Percentiles rank a stretch among this genome's conserved stretches.
These are phyloP conservation scores for Sporothrix brunneoviolacea DNA, from an alignment of 2,329 filamentous ascomycete genomes.

Conservation along the genomic window DNA sequence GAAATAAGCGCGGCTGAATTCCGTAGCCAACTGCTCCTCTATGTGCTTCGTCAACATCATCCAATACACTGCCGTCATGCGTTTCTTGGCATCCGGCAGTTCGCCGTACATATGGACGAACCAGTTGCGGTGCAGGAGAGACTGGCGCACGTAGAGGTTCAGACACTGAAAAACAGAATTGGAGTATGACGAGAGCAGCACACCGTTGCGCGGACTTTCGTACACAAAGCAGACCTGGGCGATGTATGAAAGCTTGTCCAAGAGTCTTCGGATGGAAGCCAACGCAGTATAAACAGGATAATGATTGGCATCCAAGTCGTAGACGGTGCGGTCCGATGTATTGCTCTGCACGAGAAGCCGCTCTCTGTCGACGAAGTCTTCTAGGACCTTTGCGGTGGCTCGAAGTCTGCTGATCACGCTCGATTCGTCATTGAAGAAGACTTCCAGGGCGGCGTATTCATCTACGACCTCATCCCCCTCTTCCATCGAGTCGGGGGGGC, in stretches of 20 bases:
- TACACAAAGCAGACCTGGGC: not conserved
- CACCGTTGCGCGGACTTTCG: no score
- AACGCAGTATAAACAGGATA: not conserved
- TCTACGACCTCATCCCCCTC: no score
- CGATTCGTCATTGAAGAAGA: not conserved
- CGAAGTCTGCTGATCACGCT: not conserved
- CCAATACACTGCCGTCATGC: conserved; percentile 6
- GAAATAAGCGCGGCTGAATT: not conserved
- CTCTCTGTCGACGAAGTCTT: not conserved
- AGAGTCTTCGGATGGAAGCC: not conserved
- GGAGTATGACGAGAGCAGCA: not conserved
- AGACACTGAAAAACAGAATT: not conserved
- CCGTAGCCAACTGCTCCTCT: not conserved
- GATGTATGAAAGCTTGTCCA: not conserved
- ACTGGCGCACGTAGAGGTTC: not conserved
- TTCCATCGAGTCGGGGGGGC: no score
- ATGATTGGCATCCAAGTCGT: no score
- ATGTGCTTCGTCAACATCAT: not conserved
- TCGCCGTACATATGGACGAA: conserved; percentile 1
- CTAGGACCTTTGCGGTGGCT: not conserved
- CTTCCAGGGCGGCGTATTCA: not conserved
- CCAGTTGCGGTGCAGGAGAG: not conserved
- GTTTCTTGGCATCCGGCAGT: conserved; percentile 1
- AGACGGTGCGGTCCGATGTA: no score
- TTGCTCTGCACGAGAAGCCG: not conserved